Evolutionary conservation across 176 grass and related monocot genomes (phyloP), one percentile per base, ranked within the genome.

Genomic region (Ensete glaucum): DNA sequence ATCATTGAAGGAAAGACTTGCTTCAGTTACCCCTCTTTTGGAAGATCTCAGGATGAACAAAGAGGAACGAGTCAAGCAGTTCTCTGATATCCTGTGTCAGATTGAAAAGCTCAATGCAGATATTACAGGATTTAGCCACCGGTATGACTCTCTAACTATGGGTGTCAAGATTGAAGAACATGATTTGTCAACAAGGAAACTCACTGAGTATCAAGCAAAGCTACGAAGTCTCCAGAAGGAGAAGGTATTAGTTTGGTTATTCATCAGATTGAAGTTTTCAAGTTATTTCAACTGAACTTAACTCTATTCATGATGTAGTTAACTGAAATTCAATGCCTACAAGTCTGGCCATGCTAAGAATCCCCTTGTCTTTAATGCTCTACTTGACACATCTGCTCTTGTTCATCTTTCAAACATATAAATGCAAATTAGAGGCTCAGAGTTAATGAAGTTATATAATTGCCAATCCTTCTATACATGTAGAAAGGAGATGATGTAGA

Each of bases 31-130:
- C 43, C 86, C 88, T 82, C 81, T 89, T 43, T 82, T 91, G 86
- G 86, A 99, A 83, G 91, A 99, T 76, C 88, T 99, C 57, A 87
- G 82, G 86, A 67, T 54, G 58, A 94, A 91, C 59, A 99, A 91
- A 89, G 88, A 89, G 78, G 88, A 99, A 48, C 83, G 95, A 76
- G 68, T 89, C 59, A 91, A 81, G 76, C 84, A 89, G 52, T 87
- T 99, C 66, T 82, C 86, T 69, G 82, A 87, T 77, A 52, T 99
- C 70, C 83, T 80, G 73, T 91, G 73, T 12, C 95, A 94, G 80
- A 99, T 99, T 34, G 84, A 84, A 71, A 93, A 89, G 80, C 93
- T 99, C 82, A 89, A 85, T 71, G 82, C 84, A 75, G 90, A 91
- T 72, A 89, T 99, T 77, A 84, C 73, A 64, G 88, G 89, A 64